phyloP scores from a whole-genome alignment of 176 grass and related monocot species.

The Phoenix dactylifera region DNA sequence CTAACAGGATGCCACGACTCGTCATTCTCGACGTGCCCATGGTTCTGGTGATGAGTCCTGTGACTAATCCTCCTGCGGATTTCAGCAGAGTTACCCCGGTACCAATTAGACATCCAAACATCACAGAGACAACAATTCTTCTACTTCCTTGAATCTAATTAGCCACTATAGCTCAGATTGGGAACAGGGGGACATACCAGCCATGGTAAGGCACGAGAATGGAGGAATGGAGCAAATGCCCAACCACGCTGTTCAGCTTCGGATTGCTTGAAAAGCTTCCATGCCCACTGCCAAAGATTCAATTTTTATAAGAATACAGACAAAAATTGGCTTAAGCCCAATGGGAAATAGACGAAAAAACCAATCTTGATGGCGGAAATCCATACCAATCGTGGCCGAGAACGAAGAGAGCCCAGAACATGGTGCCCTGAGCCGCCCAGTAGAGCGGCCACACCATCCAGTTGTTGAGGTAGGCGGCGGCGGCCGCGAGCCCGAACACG shows the following conservation, averaged over 20 bases:
- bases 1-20: conserved; percentile 92
- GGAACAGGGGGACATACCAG: conserved; percentile 42
- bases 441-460: conserved; percentile 94
- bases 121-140: too few relatives aligned
- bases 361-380: neutral
- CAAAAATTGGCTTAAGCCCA: neutral
- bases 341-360: conserved; percentile 3
- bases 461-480: conserved; percentile 54
- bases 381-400: conserved; percentile 88
- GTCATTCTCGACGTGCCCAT: conserved; percentile 94
- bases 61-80: conserved; percentile 86
- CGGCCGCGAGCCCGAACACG: conserved; percentile 72
- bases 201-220: conserved; percentile 92
- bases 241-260: conserved; percentile 83
- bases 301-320: neutral
- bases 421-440: conserved; percentile 90
- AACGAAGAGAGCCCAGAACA: conserved; percentile 99
- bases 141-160: neutral
- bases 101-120: neutral
- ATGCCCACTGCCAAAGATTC: conserved; percentile 55
- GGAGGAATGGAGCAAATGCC: conserved; percentile 94
- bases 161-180: neutral
- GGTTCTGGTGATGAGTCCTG: conserved; percentile 91
- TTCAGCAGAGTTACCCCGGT: neutral
- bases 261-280: conserved; percentile 79